Evolutionary conservation across 257 asterid species (phyloP).

Genomic region (Nicotiana tabacum): DNA sequence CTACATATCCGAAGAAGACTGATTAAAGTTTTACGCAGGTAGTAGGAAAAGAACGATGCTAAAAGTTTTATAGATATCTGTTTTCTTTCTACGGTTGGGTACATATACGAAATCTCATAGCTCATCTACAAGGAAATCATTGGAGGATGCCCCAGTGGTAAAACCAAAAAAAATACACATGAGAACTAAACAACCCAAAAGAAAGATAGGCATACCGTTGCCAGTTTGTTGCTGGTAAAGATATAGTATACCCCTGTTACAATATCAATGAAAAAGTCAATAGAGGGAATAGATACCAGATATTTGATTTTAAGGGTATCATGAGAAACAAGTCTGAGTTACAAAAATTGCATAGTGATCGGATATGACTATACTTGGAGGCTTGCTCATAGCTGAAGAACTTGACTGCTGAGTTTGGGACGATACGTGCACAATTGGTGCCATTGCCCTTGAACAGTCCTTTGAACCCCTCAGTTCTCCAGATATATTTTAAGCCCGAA

Average conservation of each 20-base stretch:
- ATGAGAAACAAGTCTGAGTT: background rate
- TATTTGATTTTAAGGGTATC: conserved; percentile 2
- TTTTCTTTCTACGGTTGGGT: background rate
- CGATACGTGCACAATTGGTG: conserved; percentile 85
- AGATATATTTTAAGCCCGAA: conserved; percentile 80
- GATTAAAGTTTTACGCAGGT: background rate
- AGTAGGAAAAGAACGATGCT: background rate
- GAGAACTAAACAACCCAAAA: background rate
- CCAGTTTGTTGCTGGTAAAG: conserved; percentile 71
- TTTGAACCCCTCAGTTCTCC: conserved; percentile 74
- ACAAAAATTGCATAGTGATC: conserved; percentile 7
- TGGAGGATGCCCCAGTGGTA: background rate
- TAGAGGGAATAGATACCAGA: conserved; percentile 8
- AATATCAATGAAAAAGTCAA: conserved; percentile 21
- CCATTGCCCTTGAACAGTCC: conserved; percentile 93
- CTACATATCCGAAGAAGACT: background rate
- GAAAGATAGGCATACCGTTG: conserved; percentile 48
- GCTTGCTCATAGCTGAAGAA: conserved; percentile 99
- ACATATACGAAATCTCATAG: background rate
- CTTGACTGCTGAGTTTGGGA: conserved; percentile 97
- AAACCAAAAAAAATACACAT: background rate
- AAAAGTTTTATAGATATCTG: background rate
- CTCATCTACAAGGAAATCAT: background rate
- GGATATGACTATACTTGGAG: conserved; percentile 60
- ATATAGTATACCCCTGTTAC: conserved; percentile 71